Evolutionary conservation across 2,329 filamentous ascomycete genomes (phyloP).

Genomic region (Onygenales sp.): DNA sequence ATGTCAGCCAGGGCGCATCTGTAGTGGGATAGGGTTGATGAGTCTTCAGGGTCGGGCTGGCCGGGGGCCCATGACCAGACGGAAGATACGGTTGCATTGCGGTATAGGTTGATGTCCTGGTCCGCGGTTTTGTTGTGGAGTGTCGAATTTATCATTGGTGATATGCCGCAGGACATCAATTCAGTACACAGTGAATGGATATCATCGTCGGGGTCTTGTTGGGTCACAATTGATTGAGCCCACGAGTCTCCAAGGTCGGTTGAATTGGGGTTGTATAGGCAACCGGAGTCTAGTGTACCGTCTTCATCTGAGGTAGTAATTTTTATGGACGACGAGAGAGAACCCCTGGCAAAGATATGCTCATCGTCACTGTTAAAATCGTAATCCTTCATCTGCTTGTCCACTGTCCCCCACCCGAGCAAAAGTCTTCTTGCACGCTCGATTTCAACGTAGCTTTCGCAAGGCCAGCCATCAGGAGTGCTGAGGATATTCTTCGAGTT

Average conservation of each 20-base stretch:
- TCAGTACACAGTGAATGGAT: constrained; percentile 28
- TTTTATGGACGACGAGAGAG: constrained; percentile 30
- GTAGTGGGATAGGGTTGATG: constrained; percentile 23
- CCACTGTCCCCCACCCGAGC: constrained; percentile 46
- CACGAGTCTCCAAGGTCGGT: constrained; percentile 44
- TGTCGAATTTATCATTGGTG: constrained; percentile 48
- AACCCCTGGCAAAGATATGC: constrained; percentile 42
- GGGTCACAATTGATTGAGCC: constrained; percentile 30
- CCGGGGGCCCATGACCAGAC: constrained; percentile 53
- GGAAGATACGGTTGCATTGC: constrained; percentile 40
- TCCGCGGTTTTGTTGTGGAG: constrained; percentile 44
- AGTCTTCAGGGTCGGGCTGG: constrained; percentile 36
- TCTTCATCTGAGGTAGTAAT: constrained; percentile 21
- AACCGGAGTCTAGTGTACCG: constrained; percentile 39
- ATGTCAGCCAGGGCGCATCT: constrained; percentile 49
- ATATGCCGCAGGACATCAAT: constrained; percentile 50
- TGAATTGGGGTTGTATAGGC: constrained; percentile 40
- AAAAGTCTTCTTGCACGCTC: constrained; percentile 45
- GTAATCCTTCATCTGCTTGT: constrained; percentile 48
- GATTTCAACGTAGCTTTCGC: constrained; percentile 49
- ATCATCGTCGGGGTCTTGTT: constrained; percentile 17
- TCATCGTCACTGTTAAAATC: constrained; percentile 42
- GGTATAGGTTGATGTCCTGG: constrained; percentile 36
- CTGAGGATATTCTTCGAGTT: constrained; percentile 27
- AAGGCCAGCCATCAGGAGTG: constrained; percentile 55